Percentiles rank a stretch among this genome's conserved stretches.
phyloP scores from a whole-genome alignment of 352 stramenopile species.

The Phytophthora palmivora region DNA sequence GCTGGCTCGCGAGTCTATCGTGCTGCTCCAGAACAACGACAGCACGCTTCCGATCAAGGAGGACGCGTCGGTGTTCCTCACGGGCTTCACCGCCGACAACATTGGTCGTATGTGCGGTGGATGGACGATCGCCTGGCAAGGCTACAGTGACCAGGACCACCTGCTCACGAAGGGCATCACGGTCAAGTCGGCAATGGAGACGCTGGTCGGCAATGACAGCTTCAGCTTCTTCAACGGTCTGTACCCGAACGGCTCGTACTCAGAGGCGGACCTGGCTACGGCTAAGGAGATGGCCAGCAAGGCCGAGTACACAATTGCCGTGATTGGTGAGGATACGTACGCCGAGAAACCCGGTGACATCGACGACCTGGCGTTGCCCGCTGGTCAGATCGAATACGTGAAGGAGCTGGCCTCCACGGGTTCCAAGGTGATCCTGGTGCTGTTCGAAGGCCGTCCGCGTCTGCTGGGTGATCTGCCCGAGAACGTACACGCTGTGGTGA shows the following conservation, averaged over 20 bases:
- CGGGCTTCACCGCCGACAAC: conserved; percentile 40
- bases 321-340: conserved; percentile 46
- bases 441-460: conserved; percentile 65
- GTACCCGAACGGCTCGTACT: conserved; percentile 34
- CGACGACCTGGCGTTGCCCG: conserved; percentile 22
- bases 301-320: conserved; percentile 42
- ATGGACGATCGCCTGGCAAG: conserved; percentile 48
- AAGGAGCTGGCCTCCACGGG: conserved; percentile 32
- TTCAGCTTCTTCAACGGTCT: conserved; percentile 44
- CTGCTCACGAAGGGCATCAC: conserved; percentile 36
- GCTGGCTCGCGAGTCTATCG: conserved; percentile 44
- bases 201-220: conserved; percentile 24
- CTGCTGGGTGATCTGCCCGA: conserved; percentile 58
- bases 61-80: conserved; percentile 31
- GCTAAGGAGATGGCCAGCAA: conserved; percentile 32
- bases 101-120: conserved; percentile 44
- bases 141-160: conserved; percentile 35
- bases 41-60: conserved; percentile 19
- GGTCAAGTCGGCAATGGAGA: conserved; percentile 37
- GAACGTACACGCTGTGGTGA: conserved; percentile 36
- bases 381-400: conserved; percentile 26
- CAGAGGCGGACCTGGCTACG: conserved; percentile 33
- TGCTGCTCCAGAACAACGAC: conserved; percentile 35
- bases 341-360: conserved; percentile 49
- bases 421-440: conserved; percentile 70